Conservation (phyloP, 192 early-diverging fungal genomes). For the Backusella australiensis region DNA sequence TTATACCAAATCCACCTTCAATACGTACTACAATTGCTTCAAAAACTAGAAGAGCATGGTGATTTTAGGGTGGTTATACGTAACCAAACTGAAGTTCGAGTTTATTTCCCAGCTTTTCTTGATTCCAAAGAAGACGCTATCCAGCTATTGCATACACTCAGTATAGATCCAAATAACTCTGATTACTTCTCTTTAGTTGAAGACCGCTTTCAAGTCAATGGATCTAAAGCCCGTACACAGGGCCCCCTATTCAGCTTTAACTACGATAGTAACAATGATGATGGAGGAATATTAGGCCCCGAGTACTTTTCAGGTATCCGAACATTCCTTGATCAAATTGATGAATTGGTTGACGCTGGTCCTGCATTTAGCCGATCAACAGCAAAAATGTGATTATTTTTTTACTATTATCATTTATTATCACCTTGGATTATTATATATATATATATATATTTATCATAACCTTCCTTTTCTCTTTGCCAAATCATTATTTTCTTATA, state of each 20-base stretch:
- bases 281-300: conserved; percentile 17
- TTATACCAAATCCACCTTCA: not conserved
- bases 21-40: not conserved
- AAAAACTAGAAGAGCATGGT: not conserved
- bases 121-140: not conserved
- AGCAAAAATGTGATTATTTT: not conserved
- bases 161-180: not conserved
- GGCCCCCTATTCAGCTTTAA: not conserved
- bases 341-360: conserved; percentile 33
- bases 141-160: not conserved
- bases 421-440: not conserved
- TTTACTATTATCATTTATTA: not conserved
- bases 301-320: conserved; percentile 38
- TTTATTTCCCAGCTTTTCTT: conserved; percentile 7
- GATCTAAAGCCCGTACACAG: not conserved
- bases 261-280: not conserved
- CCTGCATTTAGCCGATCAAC: conserved; percentile 7
- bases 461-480: conserved; percentile 6
- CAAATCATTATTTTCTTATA: not conserved
- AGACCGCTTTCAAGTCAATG: conserved; percentile 10
- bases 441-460: not conserved
- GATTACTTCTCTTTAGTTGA: conserved; percentile 3
- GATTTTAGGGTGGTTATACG: not conserved
- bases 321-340: conserved; percentile 34
- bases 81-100: not conserved